These are phyloP conservation scores for Trypanosoma platydactyli DNA, from an alignment of 208 protist species.

Conservation along the genomic window DNA sequence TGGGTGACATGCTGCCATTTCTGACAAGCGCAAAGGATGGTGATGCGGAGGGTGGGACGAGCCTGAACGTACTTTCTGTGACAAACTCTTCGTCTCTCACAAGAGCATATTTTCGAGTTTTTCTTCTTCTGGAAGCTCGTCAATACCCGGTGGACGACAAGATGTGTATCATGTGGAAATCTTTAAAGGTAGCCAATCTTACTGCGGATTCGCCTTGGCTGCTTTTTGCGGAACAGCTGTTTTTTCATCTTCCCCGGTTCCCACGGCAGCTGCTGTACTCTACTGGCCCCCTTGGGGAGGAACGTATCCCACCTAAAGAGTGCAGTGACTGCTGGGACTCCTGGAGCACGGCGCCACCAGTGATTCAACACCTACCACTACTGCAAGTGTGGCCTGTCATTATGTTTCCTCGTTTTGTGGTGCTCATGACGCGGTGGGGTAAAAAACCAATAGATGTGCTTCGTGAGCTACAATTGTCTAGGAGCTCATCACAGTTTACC, in stretches of 20 bases:
- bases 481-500: neutral
- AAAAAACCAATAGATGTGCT: slow-evolving; percentile 30
- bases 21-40: slow-evolving; percentile 25
- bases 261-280: slow-evolving; percentile 38
- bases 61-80: neutral
- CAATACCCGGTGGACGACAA: slow-evolving; percentile 17
- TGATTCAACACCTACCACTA: slow-evolving; percentile 27
- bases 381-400: slow-evolving; percentile 43
- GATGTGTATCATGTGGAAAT: slow-evolving; percentile 1
- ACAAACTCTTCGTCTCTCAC: slow-evolving; percentile 1
- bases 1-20: slow-evolving; percentile 33
- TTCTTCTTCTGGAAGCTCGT: slow-evolving; percentile 29
- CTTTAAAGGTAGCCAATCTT: slow-evolving; percentile 1
- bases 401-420: slow-evolving; percentile 41
- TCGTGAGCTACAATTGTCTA: neutral
- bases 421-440: slow-evolving; percentile 46
- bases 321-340: slow-evolving; percentile 15
- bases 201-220: slow-evolving; percentile 28
- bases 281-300: slow-evolving; percentile 34
- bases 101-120: slow-evolving; percentile 33
- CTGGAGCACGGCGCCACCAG: slow-evolving; percentile 27
- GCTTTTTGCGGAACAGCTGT: slow-evolving; percentile 46
- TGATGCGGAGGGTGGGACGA: neutral
- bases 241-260: slow-evolving; percentile 29
- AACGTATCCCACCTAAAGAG: slow-evolving; percentile 27